Conservation (phyloP, 306 rosid genomes). For the Pyrus communis region DNA sequence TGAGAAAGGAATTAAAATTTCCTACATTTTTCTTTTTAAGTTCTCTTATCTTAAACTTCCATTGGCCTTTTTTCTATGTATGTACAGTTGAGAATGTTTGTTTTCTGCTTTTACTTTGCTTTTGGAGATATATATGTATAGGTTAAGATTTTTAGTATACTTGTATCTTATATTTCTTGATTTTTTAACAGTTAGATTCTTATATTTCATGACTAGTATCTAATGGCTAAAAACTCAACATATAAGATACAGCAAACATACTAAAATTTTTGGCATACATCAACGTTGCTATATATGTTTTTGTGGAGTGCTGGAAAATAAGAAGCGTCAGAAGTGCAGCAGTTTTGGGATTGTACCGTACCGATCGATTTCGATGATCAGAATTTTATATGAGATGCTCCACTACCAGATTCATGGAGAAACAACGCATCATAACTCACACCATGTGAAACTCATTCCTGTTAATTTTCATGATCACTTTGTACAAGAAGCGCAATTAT, state of each 20-base stretch:
- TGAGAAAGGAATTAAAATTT: conserved; percentile 19
- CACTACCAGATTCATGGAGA: background rate
- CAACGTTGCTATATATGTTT: background rate
- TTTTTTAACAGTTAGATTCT: too few species aligned
- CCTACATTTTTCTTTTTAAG: conserved; percentile 10
- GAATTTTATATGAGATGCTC: background rate
- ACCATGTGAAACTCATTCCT: background rate
- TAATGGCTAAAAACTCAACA: background rate
- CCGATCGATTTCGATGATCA: background rate
- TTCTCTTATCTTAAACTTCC: conserved; percentile 23
- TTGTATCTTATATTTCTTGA: too few species aligned
- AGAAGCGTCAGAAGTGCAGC: background rate
- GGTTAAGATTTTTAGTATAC: background rate
- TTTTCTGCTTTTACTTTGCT: conserved; percentile 16
- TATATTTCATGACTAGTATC: background rate
- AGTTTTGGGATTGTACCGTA: background rate
- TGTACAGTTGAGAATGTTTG: conserved; percentile 53
- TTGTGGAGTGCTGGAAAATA: conserved; percentile 23
- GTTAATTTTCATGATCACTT: background rate
- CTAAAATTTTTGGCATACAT: background rate
- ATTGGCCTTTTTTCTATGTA: conserved; percentile 16
- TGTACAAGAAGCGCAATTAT: background rate
- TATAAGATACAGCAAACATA: too few species aligned
- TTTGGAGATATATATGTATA: conserved; percentile 15
- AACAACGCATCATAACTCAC: background rate